Evolutionary conservation across 2,329 filamentous ascomycete genomes (phyloP).

Genomic region (Penicillium frequentans): DNA sequence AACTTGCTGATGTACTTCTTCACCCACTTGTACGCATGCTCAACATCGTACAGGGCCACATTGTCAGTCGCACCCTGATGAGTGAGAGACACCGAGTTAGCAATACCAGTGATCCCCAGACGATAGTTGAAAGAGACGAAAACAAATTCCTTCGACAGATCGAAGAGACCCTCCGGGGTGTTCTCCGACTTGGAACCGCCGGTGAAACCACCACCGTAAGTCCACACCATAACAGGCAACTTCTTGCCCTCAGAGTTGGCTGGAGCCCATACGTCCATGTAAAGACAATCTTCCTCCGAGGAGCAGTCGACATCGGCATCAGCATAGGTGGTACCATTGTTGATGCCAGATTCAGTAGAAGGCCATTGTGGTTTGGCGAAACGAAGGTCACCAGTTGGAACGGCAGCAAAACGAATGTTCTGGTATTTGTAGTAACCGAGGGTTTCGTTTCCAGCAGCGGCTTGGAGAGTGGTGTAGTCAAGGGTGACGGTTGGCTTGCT

Average conservation of each 20-base stretch:
- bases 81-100: conserved; percentile 10
- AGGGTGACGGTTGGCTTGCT: too few species aligned
- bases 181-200: conserved; percentile 30
- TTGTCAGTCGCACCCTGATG: conserved; percentile 30
- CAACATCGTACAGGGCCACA: conserved; percentile 17
- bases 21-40: conserved; percentile 18
- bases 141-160: conserved; percentile 31
- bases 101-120: background rate
- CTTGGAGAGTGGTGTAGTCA: too few species aligned
- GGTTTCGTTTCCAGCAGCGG: too few species aligned
- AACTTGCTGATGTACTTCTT: conserved; percentile 19
- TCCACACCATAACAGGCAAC: conserved; percentile 32
- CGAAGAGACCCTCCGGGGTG: conserved; percentile 35
- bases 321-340: conserved; percentile 32
- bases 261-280: conserved; percentile 21
- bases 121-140: conserved; percentile 39
- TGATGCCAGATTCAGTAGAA: conserved; percentile 31
- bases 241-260: conserved; percentile 25
- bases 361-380: conserved; percentile 32
- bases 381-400: conserved; percentile 31
- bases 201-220: conserved; percentile 29
- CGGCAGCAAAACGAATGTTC: background rate
- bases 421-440: too few species aligned
- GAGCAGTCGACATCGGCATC: conserved; percentile 34
- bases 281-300: conserved; percentile 29